Evolutionary conservation across 2,329 filamentous ascomycete genomes (phyloP).

Genomic region (Emmonsia crescens): DNA sequence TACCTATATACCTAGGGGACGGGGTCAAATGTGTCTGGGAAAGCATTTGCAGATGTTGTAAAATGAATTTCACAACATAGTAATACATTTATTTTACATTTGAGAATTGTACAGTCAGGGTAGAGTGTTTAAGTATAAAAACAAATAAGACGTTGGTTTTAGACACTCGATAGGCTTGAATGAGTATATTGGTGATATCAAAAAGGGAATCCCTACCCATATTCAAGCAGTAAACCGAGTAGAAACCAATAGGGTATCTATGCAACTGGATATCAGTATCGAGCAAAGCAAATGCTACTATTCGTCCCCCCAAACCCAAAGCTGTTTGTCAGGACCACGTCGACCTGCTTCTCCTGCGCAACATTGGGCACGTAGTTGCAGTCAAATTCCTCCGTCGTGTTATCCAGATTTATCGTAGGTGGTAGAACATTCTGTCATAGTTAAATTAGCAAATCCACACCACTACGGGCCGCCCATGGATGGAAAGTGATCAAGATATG

Average conservation of each 20-base stretch:
- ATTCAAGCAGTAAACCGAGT: not conserved
- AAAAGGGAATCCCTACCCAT: too few species aligned
- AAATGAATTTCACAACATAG: not conserved
- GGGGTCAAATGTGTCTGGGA: not conserved
- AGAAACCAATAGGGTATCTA: not conserved
- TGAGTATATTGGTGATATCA: too few species aligned
- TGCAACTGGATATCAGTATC: slow-evolving; percentile 11
- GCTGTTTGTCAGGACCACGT: slow-evolving; percentile 79
- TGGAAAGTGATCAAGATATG: slow-evolving; percentile 11
- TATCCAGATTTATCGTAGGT: slow-evolving; percentile 72
- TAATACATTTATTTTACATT: not conserved
- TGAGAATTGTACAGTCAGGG: not conserved
- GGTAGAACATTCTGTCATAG: slow-evolving; percentile 58
- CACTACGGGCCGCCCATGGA: not conserved
- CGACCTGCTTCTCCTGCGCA: slow-evolving; percentile 59
- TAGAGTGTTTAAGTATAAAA: too few species aligned
- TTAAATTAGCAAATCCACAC: not conserved
- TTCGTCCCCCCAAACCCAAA: slow-evolving; percentile 98
- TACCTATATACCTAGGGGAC: not conserved
- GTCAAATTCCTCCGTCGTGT: slow-evolving; percentile 53
- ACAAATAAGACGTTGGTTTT: too few species aligned
- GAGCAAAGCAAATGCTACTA: slow-evolving; percentile 66
- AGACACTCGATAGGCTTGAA: too few species aligned
- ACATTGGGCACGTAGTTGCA: slow-evolving; percentile 76
- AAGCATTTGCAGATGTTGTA: not conserved